These are phyloP conservation scores for Coemansia sp. DNA, from an alignment of 192 early-diverging fungal genomes.

Conservation along the genomic window DNA sequence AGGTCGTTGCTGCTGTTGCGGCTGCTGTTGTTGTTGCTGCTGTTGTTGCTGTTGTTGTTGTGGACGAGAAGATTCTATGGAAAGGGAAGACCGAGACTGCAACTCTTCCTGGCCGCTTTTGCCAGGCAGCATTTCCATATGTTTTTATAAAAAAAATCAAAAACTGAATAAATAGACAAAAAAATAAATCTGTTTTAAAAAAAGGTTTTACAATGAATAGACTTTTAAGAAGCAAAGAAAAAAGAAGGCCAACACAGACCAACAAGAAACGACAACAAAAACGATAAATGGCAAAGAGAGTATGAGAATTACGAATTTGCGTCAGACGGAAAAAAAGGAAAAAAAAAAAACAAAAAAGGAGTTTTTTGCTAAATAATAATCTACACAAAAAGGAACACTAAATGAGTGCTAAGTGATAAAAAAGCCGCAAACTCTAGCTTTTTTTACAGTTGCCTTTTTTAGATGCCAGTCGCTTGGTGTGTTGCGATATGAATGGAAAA, in stretches of 20 bases:
- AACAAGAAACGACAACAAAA: too few species aligned
- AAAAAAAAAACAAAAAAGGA: neutral
- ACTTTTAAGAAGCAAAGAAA: too few species aligned
- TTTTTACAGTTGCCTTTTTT: neutral
- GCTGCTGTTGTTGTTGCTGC: neutral
- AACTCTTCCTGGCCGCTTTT: neutral
- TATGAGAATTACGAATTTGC: too few species aligned
- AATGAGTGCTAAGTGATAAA: neutral
- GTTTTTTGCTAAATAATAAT: too few species aligned
- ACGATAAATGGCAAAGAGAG: too few species aligned
- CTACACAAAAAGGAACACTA: neutral
- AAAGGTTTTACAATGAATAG: too few species aligned
- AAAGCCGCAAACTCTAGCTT: neutral
- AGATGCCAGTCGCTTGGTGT: too few species aligned
- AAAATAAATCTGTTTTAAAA: too few species aligned
- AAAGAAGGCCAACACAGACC: too few species aligned
- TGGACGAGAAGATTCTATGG: neutral
- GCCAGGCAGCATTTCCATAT: conserved; percentile 5
- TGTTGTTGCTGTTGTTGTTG: neutral
- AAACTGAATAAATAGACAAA: neutral
- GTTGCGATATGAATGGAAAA: too few species aligned
- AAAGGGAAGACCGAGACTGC: conserved; percentile 4
- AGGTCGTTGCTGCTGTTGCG: neutral
- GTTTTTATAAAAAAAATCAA: neutral
- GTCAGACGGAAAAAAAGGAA: neutral